These are phyloP conservation scores for Vaccinium myrtillus DNA, from an alignment of 148 eudicot genomes.

Conservation along the genomic window DNA sequence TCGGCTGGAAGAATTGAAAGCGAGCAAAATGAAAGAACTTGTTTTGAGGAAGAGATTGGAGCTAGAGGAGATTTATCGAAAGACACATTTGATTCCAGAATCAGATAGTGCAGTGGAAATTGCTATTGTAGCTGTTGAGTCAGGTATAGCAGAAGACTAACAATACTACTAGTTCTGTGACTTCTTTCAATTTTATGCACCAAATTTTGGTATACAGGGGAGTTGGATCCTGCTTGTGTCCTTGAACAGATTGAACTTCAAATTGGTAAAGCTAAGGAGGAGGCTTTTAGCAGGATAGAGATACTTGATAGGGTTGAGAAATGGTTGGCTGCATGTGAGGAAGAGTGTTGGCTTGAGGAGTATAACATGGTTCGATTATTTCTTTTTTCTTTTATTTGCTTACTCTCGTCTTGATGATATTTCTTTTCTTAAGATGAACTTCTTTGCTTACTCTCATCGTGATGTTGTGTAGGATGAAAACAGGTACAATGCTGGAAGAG, in stretches of 20 bases:
- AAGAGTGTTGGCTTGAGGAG: conserved; percentile 95
- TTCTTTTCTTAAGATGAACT: not conserved
- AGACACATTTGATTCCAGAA: conserved; percentile 68
- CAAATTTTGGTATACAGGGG: conserved; percentile 43
- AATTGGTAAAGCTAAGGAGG: conserved; percentile 75
- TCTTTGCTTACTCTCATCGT: conserved; percentile 1
- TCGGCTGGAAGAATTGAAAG: conserved; percentile 78
- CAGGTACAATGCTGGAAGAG: conserved; percentile 91
- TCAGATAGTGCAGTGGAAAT: conserved; percentile 47
- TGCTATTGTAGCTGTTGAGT: conserved; percentile 68
- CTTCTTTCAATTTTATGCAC: conserved; percentile 11
- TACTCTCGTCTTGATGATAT: not conserved
- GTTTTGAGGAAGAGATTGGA: conserved; percentile 79
- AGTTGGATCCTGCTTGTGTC: conserved; percentile 63
- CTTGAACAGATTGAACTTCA: conserved; percentile 80
- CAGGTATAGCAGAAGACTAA: conserved; percentile 44
- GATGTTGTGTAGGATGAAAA: conserved; percentile 76
- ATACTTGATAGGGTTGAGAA: conserved; percentile 87
- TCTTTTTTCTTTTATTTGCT: conserved; percentile 6
- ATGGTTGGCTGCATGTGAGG: conserved; percentile 90
- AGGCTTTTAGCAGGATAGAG: conserved; percentile 86
- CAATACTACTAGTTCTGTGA: not conserved
- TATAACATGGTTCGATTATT: conserved; percentile 64
- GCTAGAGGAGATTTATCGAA: conserved; percentile 72
- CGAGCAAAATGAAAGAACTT: conserved; percentile 89